Conservation (phyloP, 2,329 filamentous ascomycete genomes). For the Alternaria tenuissima region DNA sequence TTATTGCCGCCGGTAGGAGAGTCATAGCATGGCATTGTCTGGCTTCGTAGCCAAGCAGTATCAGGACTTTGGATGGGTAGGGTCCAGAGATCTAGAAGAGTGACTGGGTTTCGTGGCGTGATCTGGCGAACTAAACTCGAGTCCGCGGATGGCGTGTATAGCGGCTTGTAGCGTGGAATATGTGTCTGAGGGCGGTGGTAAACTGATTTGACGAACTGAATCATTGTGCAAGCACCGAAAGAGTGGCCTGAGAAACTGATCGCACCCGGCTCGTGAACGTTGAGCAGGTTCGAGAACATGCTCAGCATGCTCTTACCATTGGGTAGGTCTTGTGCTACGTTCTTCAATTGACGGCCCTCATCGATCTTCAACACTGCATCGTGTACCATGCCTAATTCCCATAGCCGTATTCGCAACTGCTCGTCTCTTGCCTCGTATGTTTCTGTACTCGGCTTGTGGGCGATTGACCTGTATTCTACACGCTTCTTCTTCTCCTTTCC, state of each 20-base stretch:
- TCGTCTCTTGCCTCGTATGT: conserved; percentile 72
- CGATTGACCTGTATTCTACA: conserved; percentile 57
- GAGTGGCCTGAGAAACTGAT: conserved; percentile 82
- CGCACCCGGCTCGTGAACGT: conserved; percentile 74
- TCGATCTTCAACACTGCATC: conserved; percentile 74
- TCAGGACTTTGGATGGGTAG: conserved; percentile 72
- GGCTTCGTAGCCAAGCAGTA: conserved; percentile 71
- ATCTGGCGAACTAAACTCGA: conserved; percentile 71
- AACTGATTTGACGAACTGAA: conserved; percentile 81
- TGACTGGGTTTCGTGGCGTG: conserved; percentile 69
- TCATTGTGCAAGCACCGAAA: conserved; percentile 77
- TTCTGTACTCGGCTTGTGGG: conserved; percentile 71
- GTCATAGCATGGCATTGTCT: conserved; percentile 74
- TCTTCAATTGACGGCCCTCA: conserved; percentile 57
- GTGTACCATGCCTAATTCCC: conserved; percentile 78
- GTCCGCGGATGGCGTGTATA: conserved; percentile 66
- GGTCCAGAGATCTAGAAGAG: conserved; percentile 83
- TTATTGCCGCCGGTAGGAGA: conserved; percentile 61
- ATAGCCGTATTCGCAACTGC: conserved; percentile 77
- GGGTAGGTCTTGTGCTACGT: conserved; percentile 54
- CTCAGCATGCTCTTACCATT: conserved; percentile 59
- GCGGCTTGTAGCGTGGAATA: conserved; percentile 59
- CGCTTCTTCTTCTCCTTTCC: conserved; percentile 50
- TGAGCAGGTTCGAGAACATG: conserved; percentile 68
- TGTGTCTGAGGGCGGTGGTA: conserved; percentile 69